Evolutionary conservation across 139 green algal genomes (phyloP), one percentile per base, ranked within the genome.

Genomic region (Chlamydomonas incerta): DNA sequence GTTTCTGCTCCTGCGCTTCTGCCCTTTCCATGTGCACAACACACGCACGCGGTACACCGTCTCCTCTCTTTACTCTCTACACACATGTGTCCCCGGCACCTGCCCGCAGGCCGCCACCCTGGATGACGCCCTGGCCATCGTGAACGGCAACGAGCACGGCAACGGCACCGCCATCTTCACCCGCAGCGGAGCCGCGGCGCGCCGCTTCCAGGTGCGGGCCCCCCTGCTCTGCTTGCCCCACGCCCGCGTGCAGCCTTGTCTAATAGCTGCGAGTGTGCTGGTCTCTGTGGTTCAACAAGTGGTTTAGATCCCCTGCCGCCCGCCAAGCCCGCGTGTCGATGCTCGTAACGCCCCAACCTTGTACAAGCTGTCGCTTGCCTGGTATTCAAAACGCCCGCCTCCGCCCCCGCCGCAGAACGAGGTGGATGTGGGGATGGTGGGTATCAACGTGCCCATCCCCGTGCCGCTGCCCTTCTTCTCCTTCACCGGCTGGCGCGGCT

Each of bases 111-210:
- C 89, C 5, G 72, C 92, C 24, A 92, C 83, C 8, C 86, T 99
- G 58, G 96, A 99, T 62, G 95, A 97, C 0, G 97, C 97, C 17
- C 93, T 99, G 28, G 37, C 37, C 0, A 67, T 98, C 9, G 85
- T 99, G 41, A 99, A 99, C 81, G 66, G 35, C 83, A 99, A 99
- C 91, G 69, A 90, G 67, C 94, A 98, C 74, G 97, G 96, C 90
- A 99, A 99, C 80, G 97, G 97, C 75, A 98, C 95, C 66, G 96
- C 96, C 28, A 94, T 99, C 37, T 99, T 99, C 92, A 99, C 97
- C 0, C 73, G 87, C 65, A 95, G 85, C 26, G 97, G 96, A 1
- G 89, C 93, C 0, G 94, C 96, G 6, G 96, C 96, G 1, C 89
- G 96, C 47, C 94, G 94, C 74, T 99, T 99, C 85, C 94, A 97